Base-by-base conservation (phyloP, 352 stramenopile species). In the Sclerospora graminicola region DNA sequence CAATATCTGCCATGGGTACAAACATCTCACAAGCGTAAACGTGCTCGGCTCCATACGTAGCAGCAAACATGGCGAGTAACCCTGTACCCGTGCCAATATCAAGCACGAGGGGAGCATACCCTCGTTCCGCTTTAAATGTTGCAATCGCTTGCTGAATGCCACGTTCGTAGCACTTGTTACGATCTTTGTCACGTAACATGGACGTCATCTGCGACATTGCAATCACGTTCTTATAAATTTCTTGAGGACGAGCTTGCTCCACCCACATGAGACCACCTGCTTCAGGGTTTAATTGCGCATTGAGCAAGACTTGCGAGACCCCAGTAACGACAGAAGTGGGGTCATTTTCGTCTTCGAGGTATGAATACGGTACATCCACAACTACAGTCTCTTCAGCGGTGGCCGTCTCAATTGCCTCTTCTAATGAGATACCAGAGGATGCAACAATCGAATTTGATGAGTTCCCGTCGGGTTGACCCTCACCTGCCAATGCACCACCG, bases 1-100 rank as follows among this genome's bases (percentile, higher is more conserved):
- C 86, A 54, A 95, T 81, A 33, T 78, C 64, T 10, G 80, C 84
- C 82, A 95, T 89, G 11, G 73, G 69, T 39, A 60, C 43, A 45
- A 90, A 95, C 82, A 95, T 92, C 56, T 97, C 90, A 49, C 85
- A 97, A n/a, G 81, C 83, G 54, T 89, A 95, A 13, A 97, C 86
- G 54, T 95, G 71, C 38, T 74, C 60, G 0, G 89, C 90, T 15
- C 90, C 90, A 28, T 90, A 80, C 13, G 55, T 55, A 0, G 82
- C 77, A 8, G 87, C 89, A 53, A 96, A 80, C 63, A 97, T 82
- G n/a, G 87, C 77, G n/a, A 92, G 58, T 28, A 89, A 40, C 0
- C 81, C 81, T 2, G 81, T 92, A 4, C 81, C 81, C 0, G 77
- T 84, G 33, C 81, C 81, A 52, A 92, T 92, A 54, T 92, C 81